Conservation (phyloP, 2,329 filamentous ascomycete genomes). For the Ascochyta viciae-villosae region DNA sequence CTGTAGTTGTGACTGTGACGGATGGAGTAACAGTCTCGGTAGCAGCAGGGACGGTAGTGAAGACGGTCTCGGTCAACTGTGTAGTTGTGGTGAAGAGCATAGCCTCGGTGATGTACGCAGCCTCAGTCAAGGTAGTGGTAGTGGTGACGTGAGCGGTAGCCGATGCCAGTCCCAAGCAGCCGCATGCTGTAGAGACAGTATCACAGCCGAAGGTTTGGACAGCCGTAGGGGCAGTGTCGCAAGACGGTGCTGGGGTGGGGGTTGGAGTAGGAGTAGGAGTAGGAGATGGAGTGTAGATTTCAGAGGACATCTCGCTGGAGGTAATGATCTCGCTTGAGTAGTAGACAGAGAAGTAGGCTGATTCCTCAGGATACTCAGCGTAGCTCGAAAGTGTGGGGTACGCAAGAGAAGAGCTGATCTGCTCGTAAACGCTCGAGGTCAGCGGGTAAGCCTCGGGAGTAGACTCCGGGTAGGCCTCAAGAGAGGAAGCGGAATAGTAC, state of each 20-base stretch:
- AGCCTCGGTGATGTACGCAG: constrained; percentile 6
- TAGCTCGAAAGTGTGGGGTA: constrained; percentile 8
- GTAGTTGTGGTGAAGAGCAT: constrained; percentile 6
- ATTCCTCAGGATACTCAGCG: neutral
- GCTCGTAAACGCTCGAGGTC: constrained; percentile 16
- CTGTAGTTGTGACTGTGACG: constrained; percentile 11
- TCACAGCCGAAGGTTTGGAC: constrained; percentile 14
- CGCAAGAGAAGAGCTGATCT: constrained; percentile 11
- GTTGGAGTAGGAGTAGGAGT: constrained; percentile 7
- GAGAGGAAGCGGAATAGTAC: neutral
- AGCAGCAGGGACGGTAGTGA: constrained; percentile 6
- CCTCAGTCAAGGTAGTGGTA: constrained; percentile 11
- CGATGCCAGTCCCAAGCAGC: constrained; percentile 18
- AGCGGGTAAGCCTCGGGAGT: constrained; percentile 7
- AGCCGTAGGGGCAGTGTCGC: constrained; percentile 17
- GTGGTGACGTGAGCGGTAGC: constrained; percentile 12
- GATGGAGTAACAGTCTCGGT: constrained; percentile 14
- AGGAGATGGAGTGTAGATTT: constrained; percentile 6
- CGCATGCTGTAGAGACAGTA: constrained; percentile 14
- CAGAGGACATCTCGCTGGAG: constrained; percentile 7
- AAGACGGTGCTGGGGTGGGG: constrained; percentile 9
- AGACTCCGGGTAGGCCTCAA: neutral
- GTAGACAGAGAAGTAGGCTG: neutral
- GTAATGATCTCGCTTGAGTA: constrained; percentile 5
- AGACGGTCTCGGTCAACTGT: constrained; percentile 9